These are phyloP conservation scores for Primulina tabacum DNA, from an alignment of 257 asterid species.

Conservation along the genomic window DNA sequence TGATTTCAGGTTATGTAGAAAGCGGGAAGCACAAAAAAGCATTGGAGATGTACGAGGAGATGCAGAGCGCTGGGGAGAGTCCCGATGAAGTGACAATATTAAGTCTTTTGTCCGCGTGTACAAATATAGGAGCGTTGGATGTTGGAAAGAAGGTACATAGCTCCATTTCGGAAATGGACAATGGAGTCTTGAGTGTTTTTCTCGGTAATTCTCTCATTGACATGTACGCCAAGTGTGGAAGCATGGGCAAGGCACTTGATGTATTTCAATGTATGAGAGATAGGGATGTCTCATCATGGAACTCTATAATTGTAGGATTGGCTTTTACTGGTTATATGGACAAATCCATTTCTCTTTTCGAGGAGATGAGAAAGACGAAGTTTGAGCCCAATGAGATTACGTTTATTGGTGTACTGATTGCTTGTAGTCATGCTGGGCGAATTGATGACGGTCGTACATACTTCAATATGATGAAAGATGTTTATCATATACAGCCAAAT, in stretches of 20 bases:
- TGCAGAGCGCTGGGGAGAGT: conserved; percentile 41
- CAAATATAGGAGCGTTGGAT: conserved; percentile 58
- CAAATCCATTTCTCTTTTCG: conserved; percentile 51
- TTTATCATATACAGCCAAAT: conserved; percentile 47
- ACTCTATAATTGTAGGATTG: conserved; percentile 53
- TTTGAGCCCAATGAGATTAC: conserved; percentile 56
- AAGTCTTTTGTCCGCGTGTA: conserved; percentile 69
- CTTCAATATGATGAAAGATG: conserved; percentile 44
- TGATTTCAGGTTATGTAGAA: conserved; percentile 65
- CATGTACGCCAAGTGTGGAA: conserved; percentile 77
- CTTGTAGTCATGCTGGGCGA: conserved; percentile 68
- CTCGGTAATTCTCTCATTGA: conserved; percentile 68
- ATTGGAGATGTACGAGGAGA: conserved; percentile 54
- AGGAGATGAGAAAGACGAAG: conserved; percentile 58
- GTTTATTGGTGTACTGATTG: conserved; percentile 54
- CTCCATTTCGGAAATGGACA: conserved; percentile 41
- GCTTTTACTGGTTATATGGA: conserved; percentile 56
- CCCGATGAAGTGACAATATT: conserved; percentile 73
- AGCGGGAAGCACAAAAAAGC: conserved; percentile 42
- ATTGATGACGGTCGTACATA: conserved; percentile 53
- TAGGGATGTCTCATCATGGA: conserved; percentile 61
- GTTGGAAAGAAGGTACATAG: conserved; percentile 57
- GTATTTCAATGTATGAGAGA: conserved; percentile 53
- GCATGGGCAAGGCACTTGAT: conserved; percentile 46
- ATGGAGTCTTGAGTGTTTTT: conserved; percentile 36